Conservation (phyloP, 2,329 filamentous ascomycete species). For the Phialemonium atrogriseum region DNA sequence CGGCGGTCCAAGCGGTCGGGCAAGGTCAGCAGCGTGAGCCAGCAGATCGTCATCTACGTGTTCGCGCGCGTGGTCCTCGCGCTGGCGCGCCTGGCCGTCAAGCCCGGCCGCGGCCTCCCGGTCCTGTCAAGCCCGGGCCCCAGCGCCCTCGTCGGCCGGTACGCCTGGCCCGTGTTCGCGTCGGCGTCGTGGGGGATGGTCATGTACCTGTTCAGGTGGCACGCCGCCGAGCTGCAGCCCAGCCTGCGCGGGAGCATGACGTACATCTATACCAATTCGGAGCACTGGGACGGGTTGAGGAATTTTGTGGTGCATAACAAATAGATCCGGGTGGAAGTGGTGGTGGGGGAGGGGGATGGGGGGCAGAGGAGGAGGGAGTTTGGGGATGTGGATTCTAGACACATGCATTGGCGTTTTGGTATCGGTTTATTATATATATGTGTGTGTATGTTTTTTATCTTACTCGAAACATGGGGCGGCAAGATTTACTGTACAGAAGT, state of each 20-base stretch:
- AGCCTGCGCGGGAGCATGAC: constrained; percentile 93
- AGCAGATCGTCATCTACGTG: constrained; percentile 98
- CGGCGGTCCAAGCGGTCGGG: constrained; percentile 52
- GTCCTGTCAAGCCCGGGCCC: constrained; percentile 38
- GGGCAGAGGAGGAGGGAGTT: constrained; percentile 5
- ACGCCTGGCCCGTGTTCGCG: constrained; percentile 91
- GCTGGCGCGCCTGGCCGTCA: constrained; percentile 73
- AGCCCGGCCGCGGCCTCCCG: constrained; percentile 47
- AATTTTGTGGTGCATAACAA: constrained; percentile 84
- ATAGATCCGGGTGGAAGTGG: constrained; percentile 22
- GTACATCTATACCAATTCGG: constrained; percentile 88
- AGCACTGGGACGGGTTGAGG: constrained; percentile 79
- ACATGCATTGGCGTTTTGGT: no score
- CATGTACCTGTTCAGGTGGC: constrained; percentile 91
- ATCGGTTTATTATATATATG: no score
- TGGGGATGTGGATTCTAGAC: not conserved
- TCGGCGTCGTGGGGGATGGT: constrained; percentile 84
- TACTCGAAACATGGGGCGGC: no score
- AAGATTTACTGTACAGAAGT: no score
- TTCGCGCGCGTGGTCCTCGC: constrained; percentile 86
- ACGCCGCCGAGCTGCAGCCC: constrained; percentile 84
- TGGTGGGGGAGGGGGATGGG: not conserved
- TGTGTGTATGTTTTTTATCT: no score
- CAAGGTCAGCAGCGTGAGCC: constrained; percentile 71
- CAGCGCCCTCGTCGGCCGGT: constrained; percentile 47